Base-by-base conservation (phyloP, 2,329 filamentous ascomycete genomes). In the Phialophora expanda region DNA sequence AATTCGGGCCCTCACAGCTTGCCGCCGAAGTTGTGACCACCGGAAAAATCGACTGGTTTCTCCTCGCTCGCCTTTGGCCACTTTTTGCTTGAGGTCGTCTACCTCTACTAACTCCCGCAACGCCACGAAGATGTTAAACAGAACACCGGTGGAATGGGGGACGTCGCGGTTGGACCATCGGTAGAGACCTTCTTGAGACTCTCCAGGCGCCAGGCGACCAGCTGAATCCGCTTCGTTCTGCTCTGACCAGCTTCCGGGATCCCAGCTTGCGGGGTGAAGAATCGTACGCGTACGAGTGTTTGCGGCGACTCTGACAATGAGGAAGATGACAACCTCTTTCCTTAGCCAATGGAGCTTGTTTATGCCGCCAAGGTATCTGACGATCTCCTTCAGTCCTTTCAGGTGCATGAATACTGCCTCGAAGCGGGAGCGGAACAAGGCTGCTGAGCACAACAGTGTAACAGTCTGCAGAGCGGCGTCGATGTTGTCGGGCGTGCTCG, bases 1-100 rank as follows among this genome's bases (percentile, higher is more conserved):
- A 22, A 64, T 41, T 6, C 55, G n/a, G 17, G 54, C 54, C 28
- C 55, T 56, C 28, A 64, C 38, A 5, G 61, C 61, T 30, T 55
- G 48, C 38, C 59, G n/a, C 30, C 59, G 59, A 41, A 55, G 48
- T 9, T 38, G 28, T 12, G 30, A 41, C 59, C 59, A 61, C 24
- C 32, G 32, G 32, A 34, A 34, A 34, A 34, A 9, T 34, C 32
- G 32, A 4, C 32, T 34, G 32, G 9, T 34, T 34, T 34, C 32
- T 34, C 32, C 32, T 34, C 12, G 32, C 32, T 34, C 32, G 3
- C 32, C 32, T 2, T 12, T 34, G 12, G 11, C 32, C 32, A 34
- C 0, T 34, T 11, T 34, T 34, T 2, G 32, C 32, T 34, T 34
- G 32, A 34, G 32, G 11, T 11, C 9, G 9, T 61, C 48, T 2